Conservation (phyloP, 2,329 filamentous ascomycete species). For the Fusarium haematococcum region DNA sequence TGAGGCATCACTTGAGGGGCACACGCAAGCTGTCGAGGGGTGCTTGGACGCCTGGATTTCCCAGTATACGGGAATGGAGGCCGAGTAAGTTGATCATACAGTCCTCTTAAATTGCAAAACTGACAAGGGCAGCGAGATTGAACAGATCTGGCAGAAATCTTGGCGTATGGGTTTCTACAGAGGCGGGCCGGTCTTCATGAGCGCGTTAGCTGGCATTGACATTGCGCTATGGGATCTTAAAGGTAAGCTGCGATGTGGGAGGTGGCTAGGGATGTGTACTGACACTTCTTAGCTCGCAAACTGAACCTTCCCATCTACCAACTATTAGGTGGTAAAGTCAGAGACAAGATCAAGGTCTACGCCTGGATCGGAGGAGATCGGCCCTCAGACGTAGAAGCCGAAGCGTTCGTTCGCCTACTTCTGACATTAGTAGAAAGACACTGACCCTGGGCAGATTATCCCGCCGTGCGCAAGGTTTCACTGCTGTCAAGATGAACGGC, state of each 20-base stretch:
- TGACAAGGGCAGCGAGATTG: conserved; percentile 70
- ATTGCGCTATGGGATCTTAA: conserved; percentile 87
- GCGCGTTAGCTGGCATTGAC: conserved; percentile 80
- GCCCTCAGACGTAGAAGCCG: conserved; percentile 72
- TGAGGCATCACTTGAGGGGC: conserved; percentile 79
- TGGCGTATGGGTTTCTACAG: conserved; percentile 81
- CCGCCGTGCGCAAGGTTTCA: conserved; percentile 72
- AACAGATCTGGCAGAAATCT: conserved; percentile 82
- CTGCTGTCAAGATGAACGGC: conserved; percentile 81
- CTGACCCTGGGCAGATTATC: conserved; percentile 53
- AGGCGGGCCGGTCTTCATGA: conserved; percentile 85
- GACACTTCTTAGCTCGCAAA: conserved; percentile 52
- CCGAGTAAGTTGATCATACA: conserved; percentile 64
- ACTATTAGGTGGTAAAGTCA: conserved; percentile 79
- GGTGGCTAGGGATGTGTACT: rapidly evolving
- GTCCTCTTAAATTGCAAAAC: rapidly evolving
- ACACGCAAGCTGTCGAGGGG: conserved; percentile 80
- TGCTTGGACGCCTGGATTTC: conserved; percentile 75
- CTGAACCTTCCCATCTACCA: conserved; percentile 77
- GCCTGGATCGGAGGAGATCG: conserved; percentile 83
- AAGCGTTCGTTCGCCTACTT: conserved; percentile 61
- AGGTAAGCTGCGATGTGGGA: conserved; percentile 45
- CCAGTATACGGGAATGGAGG: conserved; percentile 74
- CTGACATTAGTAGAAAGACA: rapidly evolving
- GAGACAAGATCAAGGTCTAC: conserved; percentile 78